A percentile compares a stretch with the other conserved stretches of the same genome.
Evolutionary conservation across 192 early-diverging fungal genomes (phyloP).

Genomic region (Entomortierella lignicola): DNA sequence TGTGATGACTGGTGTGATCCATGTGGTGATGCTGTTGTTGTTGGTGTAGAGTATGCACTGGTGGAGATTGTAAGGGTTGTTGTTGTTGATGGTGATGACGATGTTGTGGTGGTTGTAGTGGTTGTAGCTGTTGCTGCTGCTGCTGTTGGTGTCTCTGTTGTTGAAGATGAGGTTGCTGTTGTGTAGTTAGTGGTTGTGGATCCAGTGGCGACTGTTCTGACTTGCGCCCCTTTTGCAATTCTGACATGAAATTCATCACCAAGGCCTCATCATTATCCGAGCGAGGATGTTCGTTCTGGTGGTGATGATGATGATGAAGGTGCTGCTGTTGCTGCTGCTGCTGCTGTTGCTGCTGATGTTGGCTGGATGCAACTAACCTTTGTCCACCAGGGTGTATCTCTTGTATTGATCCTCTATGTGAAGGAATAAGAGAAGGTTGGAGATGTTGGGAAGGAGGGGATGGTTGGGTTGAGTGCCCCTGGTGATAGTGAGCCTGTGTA

Average conservation of each 20-base stretch:
- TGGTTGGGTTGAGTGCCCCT: slow-evolving; percentile 11
- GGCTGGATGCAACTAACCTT: background rate
- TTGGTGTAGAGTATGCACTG: background rate
- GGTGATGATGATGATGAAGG: slow-evolving; percentile 14
- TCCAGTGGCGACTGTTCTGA: background rate
- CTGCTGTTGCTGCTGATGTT: slow-evolving; percentile 18
- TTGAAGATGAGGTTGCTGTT: background rate
- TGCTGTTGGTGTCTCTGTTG: slow-evolving; percentile 7
- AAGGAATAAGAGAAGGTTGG: slow-evolving; percentile 16
- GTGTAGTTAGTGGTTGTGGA: background rate
- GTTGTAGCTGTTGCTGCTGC: slow-evolving; percentile 11
- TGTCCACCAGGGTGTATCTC: slow-evolving; percentile 20
- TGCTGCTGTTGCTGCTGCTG: slow-evolving; percentile 25
- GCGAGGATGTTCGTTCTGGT: slow-evolving; percentile 9
- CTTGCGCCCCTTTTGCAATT: slow-evolving; percentile 28
- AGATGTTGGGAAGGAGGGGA: slow-evolving; percentile 19
- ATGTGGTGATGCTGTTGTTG: slow-evolving; percentile 17
- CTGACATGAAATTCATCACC: slow-evolving; percentile 48
- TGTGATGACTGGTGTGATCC: slow-evolving; percentile 9
- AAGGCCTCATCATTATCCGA: slow-evolving; percentile 35
- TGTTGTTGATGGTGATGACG: slow-evolving; percentile 14
- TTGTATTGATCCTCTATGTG: slow-evolving; percentile 22
- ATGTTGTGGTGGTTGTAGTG: slow-evolving; percentile 3
- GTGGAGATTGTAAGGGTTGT: slow-evolving; percentile 4
- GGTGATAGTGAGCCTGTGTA: slow-evolving; percentile 18